A percentile compares a stretch with the other conserved stretches of the same genome.
These are phyloP conservation scores for Clonostachys solani DNA, from an alignment of 2,329 filamentous ascomycete genomes.

Conservation along the genomic window DNA sequence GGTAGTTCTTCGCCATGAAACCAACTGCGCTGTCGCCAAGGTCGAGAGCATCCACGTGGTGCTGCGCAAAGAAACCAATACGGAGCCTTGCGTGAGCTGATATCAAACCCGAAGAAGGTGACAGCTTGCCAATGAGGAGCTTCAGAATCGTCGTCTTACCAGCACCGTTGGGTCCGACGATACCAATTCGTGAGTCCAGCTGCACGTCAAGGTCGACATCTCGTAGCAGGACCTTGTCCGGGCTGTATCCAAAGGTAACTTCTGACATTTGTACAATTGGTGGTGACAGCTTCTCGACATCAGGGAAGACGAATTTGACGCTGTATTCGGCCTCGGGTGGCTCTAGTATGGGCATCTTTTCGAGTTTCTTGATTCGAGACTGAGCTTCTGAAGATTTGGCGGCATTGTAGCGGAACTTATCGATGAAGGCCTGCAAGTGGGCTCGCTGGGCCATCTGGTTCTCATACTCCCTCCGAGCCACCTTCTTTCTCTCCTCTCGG, in stretches of 20 bases:
- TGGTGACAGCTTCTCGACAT: constrained; percentile 94
- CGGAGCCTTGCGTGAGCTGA: constrained; percentile 84
- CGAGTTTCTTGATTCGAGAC: constrained; percentile 97
- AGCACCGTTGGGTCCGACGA: constrained; percentile 98
- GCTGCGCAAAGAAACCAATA: constrained; percentile 95
- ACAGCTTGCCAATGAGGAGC: constrained; percentile 84
- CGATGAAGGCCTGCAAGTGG: constrained; percentile 96
- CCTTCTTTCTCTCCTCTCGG: constrained; percentile 95
- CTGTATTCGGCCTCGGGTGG: constrained; percentile 90
- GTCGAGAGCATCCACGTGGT: constrained; percentile 95
- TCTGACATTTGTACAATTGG: constrained; percentile 97
- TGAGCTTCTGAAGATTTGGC: constrained; percentile 98
- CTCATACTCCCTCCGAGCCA: constrained; percentile 94
- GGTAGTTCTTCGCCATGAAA: constrained; percentile 93
- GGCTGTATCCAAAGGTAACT: constrained; percentile 83
- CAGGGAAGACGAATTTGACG: constrained; percentile 95
- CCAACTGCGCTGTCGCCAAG: constrained; percentile 83
- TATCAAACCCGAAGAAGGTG: constrained; percentile 74
- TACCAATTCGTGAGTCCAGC: constrained; percentile 95
- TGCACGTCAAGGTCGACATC: constrained; percentile 96
- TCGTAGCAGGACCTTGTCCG: constrained; percentile 73
- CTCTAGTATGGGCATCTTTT: constrained; percentile 91
- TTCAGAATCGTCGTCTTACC: constrained; percentile 99
- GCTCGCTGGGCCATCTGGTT: constrained; percentile 94
- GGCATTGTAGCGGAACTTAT: constrained; percentile 99